Evolutionary conservation across 2,329 filamentous ascomycete species (phyloP).

Genomic region (Byssoonygena ceratinophila): DNA sequence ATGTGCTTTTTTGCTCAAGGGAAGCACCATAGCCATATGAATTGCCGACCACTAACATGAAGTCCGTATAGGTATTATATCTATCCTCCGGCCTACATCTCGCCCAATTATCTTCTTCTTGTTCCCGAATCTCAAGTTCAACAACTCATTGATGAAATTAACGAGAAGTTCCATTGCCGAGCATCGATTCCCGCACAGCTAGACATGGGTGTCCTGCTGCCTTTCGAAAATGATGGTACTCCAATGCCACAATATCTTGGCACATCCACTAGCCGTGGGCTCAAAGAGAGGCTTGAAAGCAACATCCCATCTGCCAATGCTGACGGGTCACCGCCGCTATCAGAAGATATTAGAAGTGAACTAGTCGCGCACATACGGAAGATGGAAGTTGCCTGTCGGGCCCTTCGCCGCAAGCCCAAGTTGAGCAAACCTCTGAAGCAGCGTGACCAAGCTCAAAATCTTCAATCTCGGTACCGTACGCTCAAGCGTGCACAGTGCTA

Average conservation of each 20-base stretch:
- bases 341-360: slow-evolving; percentile 23
- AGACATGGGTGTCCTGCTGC: slow-evolving; percentile 48
- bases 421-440: slow-evolving; percentile 41
- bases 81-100: slow-evolving; percentile 41
- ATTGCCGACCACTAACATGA: slow-evolving; percentile 14
- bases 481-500: slow-evolving; percentile 58
- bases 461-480: slow-evolving; percentile 45
- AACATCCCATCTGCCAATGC: slow-evolving; percentile 25
- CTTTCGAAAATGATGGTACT: slow-evolving; percentile 51
- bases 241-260: slow-evolving; percentile 60
- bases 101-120: slow-evolving; percentile 51
- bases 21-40: background rate
- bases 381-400: slow-evolving; percentile 44
- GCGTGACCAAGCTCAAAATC: slow-evolving; percentile 40
- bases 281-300: slow-evolving; percentile 29
- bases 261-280: slow-evolving; percentile 40
- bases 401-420: slow-evolving; percentile 43
- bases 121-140: slow-evolving; percentile 58
- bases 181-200: slow-evolving; percentile 50
- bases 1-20: background rate
- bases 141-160: slow-evolving; percentile 54
- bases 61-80: slow-evolving; percentile 52
- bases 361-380: slow-evolving; percentile 43
- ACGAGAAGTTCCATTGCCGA: slow-evolving; percentile 40
- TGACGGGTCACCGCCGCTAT: slow-evolving; percentile 22